These are phyloP conservation scores for Ceratobasidium theobromae DNA, from an alignment of 1,284 basidiomycete species.

Conservation along the genomic window DNA sequence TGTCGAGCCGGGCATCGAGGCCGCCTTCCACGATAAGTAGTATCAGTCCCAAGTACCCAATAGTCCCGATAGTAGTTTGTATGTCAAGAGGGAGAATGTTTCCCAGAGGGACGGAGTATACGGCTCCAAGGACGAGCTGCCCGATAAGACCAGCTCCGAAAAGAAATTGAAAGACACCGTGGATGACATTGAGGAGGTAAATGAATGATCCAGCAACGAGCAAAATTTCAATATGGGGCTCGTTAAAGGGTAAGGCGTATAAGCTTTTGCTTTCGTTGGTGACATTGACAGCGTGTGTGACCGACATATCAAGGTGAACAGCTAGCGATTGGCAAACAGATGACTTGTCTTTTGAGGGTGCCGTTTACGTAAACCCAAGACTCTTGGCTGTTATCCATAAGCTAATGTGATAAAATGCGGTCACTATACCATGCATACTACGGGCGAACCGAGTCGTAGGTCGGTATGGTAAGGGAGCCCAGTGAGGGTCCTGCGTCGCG, in stretches of 20 bases:
- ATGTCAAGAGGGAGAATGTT: constrained; percentile 47
- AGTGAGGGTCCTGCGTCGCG: too few relatives aligned
- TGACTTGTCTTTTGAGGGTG: too few relatives aligned
- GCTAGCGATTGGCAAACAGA: neutral
- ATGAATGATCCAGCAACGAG: constrained; percentile 46
- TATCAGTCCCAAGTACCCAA: constrained; percentile 57
- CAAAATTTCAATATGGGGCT: constrained; percentile 40
- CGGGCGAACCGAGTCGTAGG: too few relatives aligned
- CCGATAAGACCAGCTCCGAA: constrained; percentile 47
- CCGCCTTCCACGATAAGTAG: constrained; percentile 57
- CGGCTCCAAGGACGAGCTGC: constrained; percentile 51
- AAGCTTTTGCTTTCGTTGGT: neutral
- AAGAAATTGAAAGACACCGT: constrained; percentile 40
- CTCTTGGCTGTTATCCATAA: too few relatives aligned
- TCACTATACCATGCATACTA: too few relatives aligned
- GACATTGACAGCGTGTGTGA: neutral
- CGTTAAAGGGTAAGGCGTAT: constrained; percentile 10
- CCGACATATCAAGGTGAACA: neutral
- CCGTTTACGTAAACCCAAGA: too few relatives aligned
- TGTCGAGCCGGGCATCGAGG: constrained; percentile 47
- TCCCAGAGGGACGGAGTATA: constrained; percentile 52
- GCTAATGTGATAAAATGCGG: too few relatives aligned
- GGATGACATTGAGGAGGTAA: constrained; percentile 44
- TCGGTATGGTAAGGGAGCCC: too few relatives aligned
- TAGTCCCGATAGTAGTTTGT: constrained; percentile 48